Conservation (phyloP, 352 stramenopile genomes). For the Globisporangium canariense region DNA sequence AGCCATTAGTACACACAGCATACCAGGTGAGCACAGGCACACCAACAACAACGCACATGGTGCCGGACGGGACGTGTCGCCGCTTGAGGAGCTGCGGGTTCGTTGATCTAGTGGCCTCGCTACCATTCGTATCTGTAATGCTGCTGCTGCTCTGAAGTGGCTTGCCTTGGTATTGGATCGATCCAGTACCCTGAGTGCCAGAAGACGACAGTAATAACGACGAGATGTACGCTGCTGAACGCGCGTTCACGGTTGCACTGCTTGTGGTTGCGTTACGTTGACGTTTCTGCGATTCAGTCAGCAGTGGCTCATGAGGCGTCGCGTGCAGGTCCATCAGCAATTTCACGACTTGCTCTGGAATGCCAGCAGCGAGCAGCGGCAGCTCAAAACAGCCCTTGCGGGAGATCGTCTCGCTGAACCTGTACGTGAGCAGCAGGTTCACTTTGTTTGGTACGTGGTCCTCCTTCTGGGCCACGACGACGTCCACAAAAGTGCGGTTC, state of each 20-base stretch:
- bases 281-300: constrained; percentile 29
- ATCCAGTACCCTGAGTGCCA: not conserved
- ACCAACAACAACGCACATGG: constrained; percentile 31
- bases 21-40: not conserved
- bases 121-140: not conserved
- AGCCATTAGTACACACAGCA: not conserved
- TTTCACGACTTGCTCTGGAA: constrained; percentile 28
- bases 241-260: not conserved
- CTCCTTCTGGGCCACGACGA: constrained; percentile 26
- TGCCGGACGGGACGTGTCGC: constrained; percentile 41
- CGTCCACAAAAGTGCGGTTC: constrained; percentile 30
- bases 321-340: constrained; percentile 41
- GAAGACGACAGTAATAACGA: not conserved
- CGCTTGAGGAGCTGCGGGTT: constrained; percentile 34
- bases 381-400: constrained; percentile 48
- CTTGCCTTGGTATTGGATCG: not conserved
- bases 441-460: constrained; percentile 11
- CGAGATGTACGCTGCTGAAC: not conserved
- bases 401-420: constrained; percentile 53
- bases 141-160: not conserved
- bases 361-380: constrained; percentile 25
- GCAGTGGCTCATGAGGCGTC: constrained; percentile 26
- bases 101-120: not conserved
- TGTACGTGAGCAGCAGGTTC: constrained; percentile 52
- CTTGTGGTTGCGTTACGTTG: constrained; percentile 3